phyloP scores from a whole-genome alignment of 148 eudicot genomes.

The Hydrangea macrophylla region DNA sequence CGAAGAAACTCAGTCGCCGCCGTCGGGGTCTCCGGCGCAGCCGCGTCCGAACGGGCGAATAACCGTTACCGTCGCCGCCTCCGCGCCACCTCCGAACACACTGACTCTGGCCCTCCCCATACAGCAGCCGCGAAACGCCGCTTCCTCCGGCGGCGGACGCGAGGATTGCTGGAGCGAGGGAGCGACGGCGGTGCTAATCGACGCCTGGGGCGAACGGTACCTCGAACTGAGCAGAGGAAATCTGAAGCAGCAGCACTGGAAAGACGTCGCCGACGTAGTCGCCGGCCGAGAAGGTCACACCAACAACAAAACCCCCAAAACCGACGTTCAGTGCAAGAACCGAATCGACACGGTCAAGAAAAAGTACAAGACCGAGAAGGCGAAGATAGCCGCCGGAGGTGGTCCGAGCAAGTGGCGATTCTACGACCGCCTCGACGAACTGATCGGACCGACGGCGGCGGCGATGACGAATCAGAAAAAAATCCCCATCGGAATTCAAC shows the following conservation, averaged over 20 bases:
- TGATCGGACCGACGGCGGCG: constrained; percentile 45
- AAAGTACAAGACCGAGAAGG: constrained; percentile 64
- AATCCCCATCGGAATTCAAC: too few relatives aligned
- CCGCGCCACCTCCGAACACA: constrained; percentile 31
- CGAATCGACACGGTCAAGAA: constrained; percentile 86
- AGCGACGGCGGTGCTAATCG: constrained; percentile 74
- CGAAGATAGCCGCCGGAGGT: constrained; percentile 43
- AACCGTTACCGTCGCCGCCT: constrained; percentile 47
- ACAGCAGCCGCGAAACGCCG: constrained; percentile 28
- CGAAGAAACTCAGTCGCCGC: constrained; percentile 54
- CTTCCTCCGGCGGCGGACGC: constrained; percentile 27
- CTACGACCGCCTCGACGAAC: constrained; percentile 46
- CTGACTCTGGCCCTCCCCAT: constrained; percentile 60
- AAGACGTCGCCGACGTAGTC: constrained; percentile 78
- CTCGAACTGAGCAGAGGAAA: constrained; percentile 74
- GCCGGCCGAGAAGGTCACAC: constrained; percentile 38
- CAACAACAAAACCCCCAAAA: constrained; percentile 56
- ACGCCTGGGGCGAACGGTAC: constrained; percentile 95
- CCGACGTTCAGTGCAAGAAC: constrained; percentile 89
- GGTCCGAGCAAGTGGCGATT: constrained; percentile 67
- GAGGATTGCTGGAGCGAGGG: constrained; percentile 97
- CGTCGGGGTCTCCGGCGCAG: constrained; percentile 38
- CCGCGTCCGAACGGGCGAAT: constrained; percentile 32
- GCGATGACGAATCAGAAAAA: too few relatives aligned
- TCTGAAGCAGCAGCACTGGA: constrained; percentile 86